Evolutionary conservation across 257 asterid species (phyloP).

Genomic region (Sherardia arvensis): DNA sequence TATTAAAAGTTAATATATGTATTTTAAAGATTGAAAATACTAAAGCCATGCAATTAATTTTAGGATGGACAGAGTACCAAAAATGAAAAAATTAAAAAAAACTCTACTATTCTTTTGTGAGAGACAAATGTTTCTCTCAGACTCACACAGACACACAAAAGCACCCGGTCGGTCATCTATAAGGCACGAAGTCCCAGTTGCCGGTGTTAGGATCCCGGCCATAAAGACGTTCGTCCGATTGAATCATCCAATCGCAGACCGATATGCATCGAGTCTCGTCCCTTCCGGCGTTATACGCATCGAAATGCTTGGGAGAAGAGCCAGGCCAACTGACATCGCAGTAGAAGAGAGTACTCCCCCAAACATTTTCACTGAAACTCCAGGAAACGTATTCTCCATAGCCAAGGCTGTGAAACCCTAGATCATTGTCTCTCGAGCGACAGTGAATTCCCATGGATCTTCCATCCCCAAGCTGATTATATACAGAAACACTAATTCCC

Average conservation of each 20-base stretch:
- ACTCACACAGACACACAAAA: too few species aligned
- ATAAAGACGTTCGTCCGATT: constrained; percentile 2
- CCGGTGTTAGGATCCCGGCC: not conserved
- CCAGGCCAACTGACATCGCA: constrained; percentile 8
- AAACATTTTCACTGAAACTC: not conserved
- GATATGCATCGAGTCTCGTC: not conserved
- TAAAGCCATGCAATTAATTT: too few species aligned
- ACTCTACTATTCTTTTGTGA: too few species aligned
- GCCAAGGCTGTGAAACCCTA: not conserved
- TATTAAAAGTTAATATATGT: too few species aligned
- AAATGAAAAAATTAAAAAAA: too few species aligned
- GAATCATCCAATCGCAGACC: not conserved
- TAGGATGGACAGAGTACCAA: too few species aligned
- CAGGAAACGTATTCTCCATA: not conserved
- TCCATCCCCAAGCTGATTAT: not conserved
- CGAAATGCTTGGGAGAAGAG: not conserved
- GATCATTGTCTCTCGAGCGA: constrained; percentile 9
- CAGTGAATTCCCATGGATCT: constrained; percentile 6
- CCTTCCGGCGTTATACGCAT: not conserved
- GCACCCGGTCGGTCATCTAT: not conserved
- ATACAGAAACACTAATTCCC: not conserved
- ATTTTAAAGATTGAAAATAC: too few species aligned
- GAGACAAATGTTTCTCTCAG: too few species aligned
- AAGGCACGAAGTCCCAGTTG: not conserved
- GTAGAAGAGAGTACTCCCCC: constrained; percentile 10